Evolutionary conservation across 176 grass and related monocot species (phyloP).

Genomic region (Avena atlantica): DNA sequence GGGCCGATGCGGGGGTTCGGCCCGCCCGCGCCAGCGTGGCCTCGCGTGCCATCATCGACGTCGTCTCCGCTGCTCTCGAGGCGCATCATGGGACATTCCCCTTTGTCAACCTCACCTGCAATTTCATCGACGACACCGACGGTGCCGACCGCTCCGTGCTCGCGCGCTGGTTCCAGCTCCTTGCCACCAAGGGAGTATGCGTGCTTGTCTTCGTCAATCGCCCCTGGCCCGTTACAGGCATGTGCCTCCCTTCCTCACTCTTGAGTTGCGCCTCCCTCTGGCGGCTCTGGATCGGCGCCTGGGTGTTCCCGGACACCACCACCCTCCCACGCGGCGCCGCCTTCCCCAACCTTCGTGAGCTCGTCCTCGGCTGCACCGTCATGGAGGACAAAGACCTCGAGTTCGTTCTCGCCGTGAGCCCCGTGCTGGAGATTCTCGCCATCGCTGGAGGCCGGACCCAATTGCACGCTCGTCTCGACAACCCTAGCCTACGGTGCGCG

Average conservation of each 20-base stretch:
- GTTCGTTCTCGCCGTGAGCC: conserved; percentile 6
- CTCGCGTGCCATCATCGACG: background rate
- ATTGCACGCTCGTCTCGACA: conserved; percentile 8
- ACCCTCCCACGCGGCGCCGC: conserved; percentile 16
- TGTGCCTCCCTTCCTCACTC: background rate
- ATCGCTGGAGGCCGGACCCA: background rate
- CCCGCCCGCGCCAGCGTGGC: background rate
- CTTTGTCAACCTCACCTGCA: conserved; percentile 11
- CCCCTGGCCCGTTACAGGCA: background rate
- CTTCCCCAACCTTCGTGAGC: conserved; percentile 25
- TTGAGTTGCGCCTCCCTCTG: conserved; percentile 27
- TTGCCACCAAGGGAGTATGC: conserved; percentile 10
- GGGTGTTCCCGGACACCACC: conserved; percentile 17
- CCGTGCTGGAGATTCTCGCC: conserved; percentile 36
- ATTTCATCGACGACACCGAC: conserved; percentile 5
- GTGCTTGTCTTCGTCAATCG: background rate
- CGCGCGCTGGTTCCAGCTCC: conserved; percentile 24
- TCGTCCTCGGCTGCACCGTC: conserved; percentile 4
- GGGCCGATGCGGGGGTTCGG: background rate
- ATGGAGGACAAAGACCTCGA: conserved; percentile 27
- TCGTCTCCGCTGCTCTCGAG: background rate
- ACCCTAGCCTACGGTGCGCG: conserved; percentile 34
- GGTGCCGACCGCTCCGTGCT: conserved; percentile 1
- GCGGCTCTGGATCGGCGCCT: conserved; percentile 28
- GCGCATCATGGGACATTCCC: conserved; percentile 11